Evolutionary conservation across 306 rosid genomes (phyloP).

Genomic region (Cucurbita moschata): DNA sequence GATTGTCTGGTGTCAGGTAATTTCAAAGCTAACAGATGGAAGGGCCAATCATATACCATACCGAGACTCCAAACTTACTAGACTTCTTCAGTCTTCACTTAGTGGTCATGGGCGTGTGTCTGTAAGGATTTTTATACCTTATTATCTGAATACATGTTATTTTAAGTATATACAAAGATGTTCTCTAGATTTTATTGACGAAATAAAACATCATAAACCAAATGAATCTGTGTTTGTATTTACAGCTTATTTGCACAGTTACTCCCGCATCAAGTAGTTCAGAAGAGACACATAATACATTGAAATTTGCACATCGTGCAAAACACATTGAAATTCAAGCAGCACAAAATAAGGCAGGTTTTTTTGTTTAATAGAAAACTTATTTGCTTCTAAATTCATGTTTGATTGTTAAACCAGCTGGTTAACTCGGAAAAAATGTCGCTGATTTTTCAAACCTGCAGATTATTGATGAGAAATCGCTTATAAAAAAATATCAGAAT

Average conservation of each 20-base stretch:
- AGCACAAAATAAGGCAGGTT: constrained; percentile 72
- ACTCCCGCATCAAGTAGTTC: constrained; percentile 96
- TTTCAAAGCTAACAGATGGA: constrained; percentile 86
- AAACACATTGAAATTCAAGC: constrained; percentile 95
- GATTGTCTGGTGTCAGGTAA: constrained; percentile 48
- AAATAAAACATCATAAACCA: constrained; percentile 5
- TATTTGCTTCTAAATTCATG: constrained; percentile 4
- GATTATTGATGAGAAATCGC: constrained; percentile 99
- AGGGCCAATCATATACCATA: constrained; percentile 87
- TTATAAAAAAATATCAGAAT: constrained; percentile 88
- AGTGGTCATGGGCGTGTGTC: constrained; percentile 98
- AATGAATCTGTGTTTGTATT: constrained; percentile 12
- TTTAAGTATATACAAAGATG: neutral
- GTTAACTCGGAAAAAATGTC: constrained; percentile 1
- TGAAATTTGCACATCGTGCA: constrained; percentile 96
- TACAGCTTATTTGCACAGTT: constrained; percentile 90
- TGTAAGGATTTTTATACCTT: constrained; percentile 43
- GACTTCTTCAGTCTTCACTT: constrained; percentile 88
- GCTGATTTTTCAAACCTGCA: constrained; percentile 22
- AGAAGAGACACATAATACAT: constrained; percentile 92
- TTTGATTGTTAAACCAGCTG: constrained; percentile 8
- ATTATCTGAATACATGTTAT: constrained; percentile 12
- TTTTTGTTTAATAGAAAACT: neutral
- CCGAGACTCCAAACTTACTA: constrained; percentile 91
- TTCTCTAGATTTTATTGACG: neutral